Percentiles rank a stretch among this genome's conserved stretches.
phyloP scores from a whole-genome alignment of 768 basidiomycete genomes.

The Mycena epipterygia region DNA sequence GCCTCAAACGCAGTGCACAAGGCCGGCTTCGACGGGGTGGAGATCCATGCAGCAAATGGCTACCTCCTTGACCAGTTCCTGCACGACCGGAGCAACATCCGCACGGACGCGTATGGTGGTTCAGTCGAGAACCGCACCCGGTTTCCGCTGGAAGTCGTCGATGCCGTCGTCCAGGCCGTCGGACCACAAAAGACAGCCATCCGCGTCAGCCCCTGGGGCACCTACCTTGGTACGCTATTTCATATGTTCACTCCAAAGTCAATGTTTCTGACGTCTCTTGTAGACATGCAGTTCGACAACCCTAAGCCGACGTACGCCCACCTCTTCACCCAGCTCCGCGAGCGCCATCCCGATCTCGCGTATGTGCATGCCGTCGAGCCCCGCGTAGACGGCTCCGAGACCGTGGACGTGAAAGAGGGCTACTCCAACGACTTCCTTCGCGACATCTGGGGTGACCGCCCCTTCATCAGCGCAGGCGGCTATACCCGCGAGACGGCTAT shows the following conservation, averaged over 20 bases:
- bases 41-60: constrained; percentile 53
- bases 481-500: constrained; percentile 48
- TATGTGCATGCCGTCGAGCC: constrained; percentile 62
- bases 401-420: no score
- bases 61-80: constrained; percentile 63
- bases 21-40: constrained; percentile 72
- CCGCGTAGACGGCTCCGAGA: constrained; percentile 35
- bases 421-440: constrained; percentile 53
- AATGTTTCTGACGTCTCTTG: no score
- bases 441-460: constrained; percentile 52
- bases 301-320: no score
- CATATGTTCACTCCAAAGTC: no score
- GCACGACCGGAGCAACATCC: constrained; percentile 56
- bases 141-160: constrained; percentile 60
- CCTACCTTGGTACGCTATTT: constrained; percentile 44
- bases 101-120: constrained; percentile 45
- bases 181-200: constrained; percentile 60
- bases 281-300: no score
- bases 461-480: constrained; percentile 48
- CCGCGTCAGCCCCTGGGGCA: constrained; percentile 57
- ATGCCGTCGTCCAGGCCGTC: constrained; percentile 57
- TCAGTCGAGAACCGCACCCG: constrained; percentile 60
- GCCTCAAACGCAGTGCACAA: constrained; percentile 58
- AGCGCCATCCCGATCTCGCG: no score
- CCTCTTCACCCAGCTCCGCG: no score